Evolutionary conservation across 2,329 filamentous ascomycete genomes (phyloP).

Genomic region (Neophaeococcomyces aloes): DNA sequence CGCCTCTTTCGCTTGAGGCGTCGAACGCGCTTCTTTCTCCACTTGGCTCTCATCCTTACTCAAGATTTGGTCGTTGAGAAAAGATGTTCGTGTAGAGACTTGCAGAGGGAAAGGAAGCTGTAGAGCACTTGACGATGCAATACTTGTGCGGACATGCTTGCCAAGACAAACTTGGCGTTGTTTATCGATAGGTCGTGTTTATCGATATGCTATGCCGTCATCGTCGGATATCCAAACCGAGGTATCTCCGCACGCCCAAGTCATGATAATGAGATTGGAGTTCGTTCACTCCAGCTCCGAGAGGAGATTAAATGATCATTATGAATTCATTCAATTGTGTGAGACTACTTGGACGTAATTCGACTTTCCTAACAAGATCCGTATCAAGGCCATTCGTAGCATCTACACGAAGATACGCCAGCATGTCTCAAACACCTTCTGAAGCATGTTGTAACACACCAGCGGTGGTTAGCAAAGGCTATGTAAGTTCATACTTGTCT

Average conservation of each 20-base stretch:
- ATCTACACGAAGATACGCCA: background rate
- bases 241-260: no score
- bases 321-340: no score
- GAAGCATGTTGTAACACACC: slow-evolving; percentile 7
- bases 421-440: slow-evolving; percentile 8
- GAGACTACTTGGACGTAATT: no score
- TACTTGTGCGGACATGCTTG: background rate
- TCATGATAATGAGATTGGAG: no score
- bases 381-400: no score
- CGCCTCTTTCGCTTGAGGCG: slow-evolving; percentile 99
- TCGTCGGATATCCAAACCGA: no score
- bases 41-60: slow-evolving; percentile 74
- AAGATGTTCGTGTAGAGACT: slow-evolving; percentile 9
- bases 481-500: slow-evolving; percentile 6
- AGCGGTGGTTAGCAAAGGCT: slow-evolving; percentile 5
- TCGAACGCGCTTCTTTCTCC: slow-evolving; percentile 99
- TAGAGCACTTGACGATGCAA: no score
- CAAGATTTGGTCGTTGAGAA: slow-evolving; percentile 8
- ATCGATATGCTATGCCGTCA: no score
- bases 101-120: background rate
- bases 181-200: no score
- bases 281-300: no score
- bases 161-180: background rate
- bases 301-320: no score
- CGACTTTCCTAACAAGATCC: no score